Base-by-base conservation (phyloP, 495 filamentous ascomycete species). In the Rostrohypoxylon terebratum region DNA sequence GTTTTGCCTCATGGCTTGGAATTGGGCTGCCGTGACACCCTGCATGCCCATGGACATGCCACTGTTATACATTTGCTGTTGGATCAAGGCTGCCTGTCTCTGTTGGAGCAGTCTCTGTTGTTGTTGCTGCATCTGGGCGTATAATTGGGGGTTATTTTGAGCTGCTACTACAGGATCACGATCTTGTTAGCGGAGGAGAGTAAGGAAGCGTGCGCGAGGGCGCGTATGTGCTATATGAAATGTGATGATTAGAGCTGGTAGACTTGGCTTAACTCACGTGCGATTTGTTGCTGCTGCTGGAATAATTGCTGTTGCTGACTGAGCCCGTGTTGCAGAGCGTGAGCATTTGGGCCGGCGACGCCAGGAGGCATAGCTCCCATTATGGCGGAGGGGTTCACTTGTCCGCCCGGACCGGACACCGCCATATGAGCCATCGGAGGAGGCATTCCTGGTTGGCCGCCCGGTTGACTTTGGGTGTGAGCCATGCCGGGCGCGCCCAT, bases 291-390 rank as follows among this genome's bases (percentile, higher is more conserved):
- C 20, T 75, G 87, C 45, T 87, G 87, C 70, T 89, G 88, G 69
- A 89, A 88, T 75, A 92, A 80, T 67, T 90, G 68, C 28, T 66
- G 89, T 28, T 85, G 83, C 7, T 91, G 93, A 67, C 84, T 93
- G 60, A 97, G 81, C 28, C 28, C 28, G 75, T 97, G 93, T 53
- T 90, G 90, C 69, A 97, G 79, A 42, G 92, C 93, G 79, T 96
- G 93, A 59, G 89, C 87, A 80, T 90, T 93, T 6, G 90, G 92
- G 36, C 85, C 87, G 36, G 81, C 89, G 59, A 85, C 86, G 48
- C 88, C 92, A 50, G 91, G 91, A 73, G 92, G 91, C 89, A 97
- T 94, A 7, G 88, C 90, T 62, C 82, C 92, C 91, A 95, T 83
- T 66, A 92, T 89, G 23, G 90, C 91, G 28, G 90, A 87, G 68